phyloP scores from a whole-genome alignment of 106 monocot genomes.

The Dioscorea alata region DNA sequence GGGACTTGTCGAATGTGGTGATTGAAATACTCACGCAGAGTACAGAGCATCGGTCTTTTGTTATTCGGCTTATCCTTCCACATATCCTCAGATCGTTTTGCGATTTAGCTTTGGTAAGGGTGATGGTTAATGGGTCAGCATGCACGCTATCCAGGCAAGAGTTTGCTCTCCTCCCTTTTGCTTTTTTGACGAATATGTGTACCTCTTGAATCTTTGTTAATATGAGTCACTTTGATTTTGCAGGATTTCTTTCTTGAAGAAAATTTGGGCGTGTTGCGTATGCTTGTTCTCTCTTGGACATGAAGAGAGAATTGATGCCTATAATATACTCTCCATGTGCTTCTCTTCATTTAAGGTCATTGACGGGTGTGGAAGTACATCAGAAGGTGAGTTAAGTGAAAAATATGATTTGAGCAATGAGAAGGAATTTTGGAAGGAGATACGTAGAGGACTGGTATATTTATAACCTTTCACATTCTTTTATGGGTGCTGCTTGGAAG shows the following conservation, averaged over 20 bases:
- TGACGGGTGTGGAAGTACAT: slow-evolving; percentile 1
- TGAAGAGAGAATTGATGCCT: slow-evolving; percentile 70
- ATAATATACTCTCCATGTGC: slow-evolving; percentile 43
- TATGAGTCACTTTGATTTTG: neutral
- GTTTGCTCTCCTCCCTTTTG: neutral
- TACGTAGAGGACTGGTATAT: slow-evolving; percentile 66
- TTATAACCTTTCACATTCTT: neutral
- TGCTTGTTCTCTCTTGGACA: slow-evolving; percentile 54
- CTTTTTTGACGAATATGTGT: neutral
- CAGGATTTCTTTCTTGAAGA: slow-evolving; percentile 48
- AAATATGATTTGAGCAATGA: slow-evolving; percentile 37
- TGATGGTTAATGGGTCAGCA: slow-evolving; percentile 18
- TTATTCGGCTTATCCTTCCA: slow-evolving; percentile 53
- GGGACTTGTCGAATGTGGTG: slow-evolving; percentile 49
- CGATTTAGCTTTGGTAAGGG: slow-evolving; percentile 18
- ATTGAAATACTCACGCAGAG: slow-evolving; percentile 33
- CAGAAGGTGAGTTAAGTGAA: slow-evolving; percentile 3
- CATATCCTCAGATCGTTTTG: slow-evolving; percentile 31
- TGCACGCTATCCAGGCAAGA: slow-evolving; percentile 41
- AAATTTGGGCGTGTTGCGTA: slow-evolving; percentile 58
- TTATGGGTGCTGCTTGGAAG: too few relatives aligned
- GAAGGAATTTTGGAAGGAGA: slow-evolving; percentile 69
- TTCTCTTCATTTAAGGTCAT: slow-evolving; percentile 23
- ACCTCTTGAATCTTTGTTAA: neutral
- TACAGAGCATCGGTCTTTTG: slow-evolving; percentile 35